phyloP scores from a whole-genome alignment of 805 yeast genomes.

The Lachancea lanzarotensis region DNA sequence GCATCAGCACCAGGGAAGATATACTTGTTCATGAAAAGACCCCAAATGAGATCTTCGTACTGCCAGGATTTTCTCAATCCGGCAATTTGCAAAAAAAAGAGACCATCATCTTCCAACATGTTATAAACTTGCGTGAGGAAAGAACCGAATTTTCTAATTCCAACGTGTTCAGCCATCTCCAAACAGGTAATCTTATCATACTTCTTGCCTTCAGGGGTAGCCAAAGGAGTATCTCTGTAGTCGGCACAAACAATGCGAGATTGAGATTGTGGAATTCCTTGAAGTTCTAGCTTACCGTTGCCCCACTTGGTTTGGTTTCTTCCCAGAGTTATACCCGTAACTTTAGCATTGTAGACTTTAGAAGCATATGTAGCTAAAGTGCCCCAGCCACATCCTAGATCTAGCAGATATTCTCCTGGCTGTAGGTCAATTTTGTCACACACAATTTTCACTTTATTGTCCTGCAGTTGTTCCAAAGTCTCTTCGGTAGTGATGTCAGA shows the following conservation, averaged over 20 bases:
- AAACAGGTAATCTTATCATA: conserved; percentile 85
- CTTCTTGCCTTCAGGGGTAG: conserved; percentile 39
- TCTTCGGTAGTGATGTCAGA: conserved; percentile 65
- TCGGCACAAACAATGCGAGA: conserved; percentile 74
- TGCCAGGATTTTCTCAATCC: conserved; percentile 92
- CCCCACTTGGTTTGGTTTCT: conserved; percentile 90
- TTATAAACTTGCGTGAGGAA: conserved; percentile 77
- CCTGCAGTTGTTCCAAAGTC: conserved; percentile 75
- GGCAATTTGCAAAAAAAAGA: conserved; percentile 81
- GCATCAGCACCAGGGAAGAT: conserved; percentile 98
- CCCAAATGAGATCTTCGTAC: conserved; percentile 91
- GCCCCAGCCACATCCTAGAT: conserved; percentile 96
- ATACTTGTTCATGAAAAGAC: conserved; percentile 91
- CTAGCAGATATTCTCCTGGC: conserved; percentile 69
- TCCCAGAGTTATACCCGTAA: conserved; percentile 87
- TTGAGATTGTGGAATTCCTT: conserved; percentile 64
- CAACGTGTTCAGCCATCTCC: conserved; percentile 96
- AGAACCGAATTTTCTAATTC: conserved; percentile 71
- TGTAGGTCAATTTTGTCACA: conserved; percentile 77
- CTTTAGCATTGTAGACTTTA: conserved; percentile 72
- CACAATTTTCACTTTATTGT: conserved; percentile 79
- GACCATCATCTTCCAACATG: conserved; percentile 86
- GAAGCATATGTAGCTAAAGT: conserved; percentile 82
- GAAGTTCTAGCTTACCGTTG: conserved; percentile 57
- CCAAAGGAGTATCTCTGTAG: conserved; percentile 83